A percentile compares a stretch with the other conserved stretches of the same genome.
phyloP scores from a whole-genome alignment of 768 basidiomycete species.

The Cystobasidium tubakii region DNA sequence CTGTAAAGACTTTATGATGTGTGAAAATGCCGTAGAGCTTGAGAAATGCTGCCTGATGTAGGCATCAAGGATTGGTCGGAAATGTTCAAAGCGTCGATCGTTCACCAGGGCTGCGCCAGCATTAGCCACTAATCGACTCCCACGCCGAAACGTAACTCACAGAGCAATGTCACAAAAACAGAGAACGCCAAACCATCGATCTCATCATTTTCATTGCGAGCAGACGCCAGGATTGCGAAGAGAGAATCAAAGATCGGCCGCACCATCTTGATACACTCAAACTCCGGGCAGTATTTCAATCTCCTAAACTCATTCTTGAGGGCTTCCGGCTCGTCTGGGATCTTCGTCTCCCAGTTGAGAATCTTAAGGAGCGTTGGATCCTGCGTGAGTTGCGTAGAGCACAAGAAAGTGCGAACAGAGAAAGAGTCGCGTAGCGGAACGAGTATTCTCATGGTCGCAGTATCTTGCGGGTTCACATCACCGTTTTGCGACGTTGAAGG shows the following conservation, averaged over 20 bases:
- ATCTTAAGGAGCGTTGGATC: slow-evolving; percentile 74
- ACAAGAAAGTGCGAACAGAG: slow-evolving; percentile 78
- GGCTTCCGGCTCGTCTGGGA: slow-evolving; percentile 58
- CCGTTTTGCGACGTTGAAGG: slow-evolving; percentile 57
- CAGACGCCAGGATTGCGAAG: slow-evolving; percentile 76
- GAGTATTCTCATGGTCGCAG: slow-evolving; percentile 61
- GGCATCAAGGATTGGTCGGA: slow-evolving; percentile 83
- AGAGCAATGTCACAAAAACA: slow-evolving; percentile 77
- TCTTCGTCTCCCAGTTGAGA: slow-evolving; percentile 65
- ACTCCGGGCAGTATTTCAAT: slow-evolving; percentile 68
- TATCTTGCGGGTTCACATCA: slow-evolving; percentile 53
- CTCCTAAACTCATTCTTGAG: slow-evolving; percentile 68
- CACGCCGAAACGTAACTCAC: background rate
- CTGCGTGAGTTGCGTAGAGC: slow-evolving; percentile 86
- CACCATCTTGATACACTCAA: background rate
- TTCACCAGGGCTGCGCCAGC: slow-evolving; percentile 64
- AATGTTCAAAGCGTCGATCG: slow-evolving; percentile 90
- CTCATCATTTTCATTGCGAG: slow-evolving; percentile 66
- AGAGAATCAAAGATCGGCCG: slow-evolving; percentile 77
- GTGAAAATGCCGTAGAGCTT: slow-evolving; percentile 70
- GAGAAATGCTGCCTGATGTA: slow-evolving; percentile 82
- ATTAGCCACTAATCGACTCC: background rate
- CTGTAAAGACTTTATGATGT: slow-evolving; percentile 82
- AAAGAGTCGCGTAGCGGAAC: slow-evolving; percentile 66
- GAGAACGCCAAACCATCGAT: slow-evolving; percentile 83